Conservation (phyloP, 495 filamentous ascomycete genomes). For the Pseudotulostoma volvatum region DNA sequence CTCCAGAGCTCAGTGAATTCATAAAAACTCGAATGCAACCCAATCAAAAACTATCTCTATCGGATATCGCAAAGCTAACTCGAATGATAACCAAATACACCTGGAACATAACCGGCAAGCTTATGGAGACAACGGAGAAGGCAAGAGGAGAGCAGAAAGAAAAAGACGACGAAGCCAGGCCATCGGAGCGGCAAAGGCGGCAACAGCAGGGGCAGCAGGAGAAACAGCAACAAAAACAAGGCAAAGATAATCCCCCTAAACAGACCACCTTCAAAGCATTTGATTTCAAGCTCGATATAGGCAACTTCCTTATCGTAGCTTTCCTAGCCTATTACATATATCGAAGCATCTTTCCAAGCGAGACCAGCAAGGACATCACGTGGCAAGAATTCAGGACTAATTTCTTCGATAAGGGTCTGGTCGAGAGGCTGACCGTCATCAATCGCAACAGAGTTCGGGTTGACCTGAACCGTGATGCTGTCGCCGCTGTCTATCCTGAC, state of each 20-base stretch:
- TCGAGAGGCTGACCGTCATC: constrained; percentile 77
- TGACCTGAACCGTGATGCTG: constrained; percentile 68
- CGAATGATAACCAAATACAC: constrained; percentile 24
- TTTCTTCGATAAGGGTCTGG: constrained; percentile 88
- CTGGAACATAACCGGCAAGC: constrained; percentile 29
- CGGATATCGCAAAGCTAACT: constrained; percentile 22
- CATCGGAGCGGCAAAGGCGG: constrained; percentile 13
- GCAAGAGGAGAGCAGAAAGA: constrained; percentile 8
- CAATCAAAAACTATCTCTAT: constrained; percentile 17
- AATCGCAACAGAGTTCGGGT: constrained; percentile 61
- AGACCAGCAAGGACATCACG: constrained; percentile 67
- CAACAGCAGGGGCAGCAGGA: constrained; percentile 16
- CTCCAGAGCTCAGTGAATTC: constrained; percentile 17
- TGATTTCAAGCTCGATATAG: constrained; percentile 40
- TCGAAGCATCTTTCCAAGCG: constrained; percentile 43
- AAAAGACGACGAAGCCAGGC: constrained; percentile 6
- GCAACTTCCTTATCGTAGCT: constrained; percentile 35
- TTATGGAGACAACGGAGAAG: constrained; percentile 19
- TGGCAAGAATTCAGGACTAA: constrained; percentile 91
- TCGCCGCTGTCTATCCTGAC: constrained; percentile 63
- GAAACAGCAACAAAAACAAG: constrained; percentile 17
- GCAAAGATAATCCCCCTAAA: constrained; percentile 14
- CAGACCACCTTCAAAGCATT: constrained; percentile 14
- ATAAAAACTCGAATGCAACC: constrained; percentile 17
- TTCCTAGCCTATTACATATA: constrained; percentile 48